Evolutionary conservation across 2,329 filamentous ascomycete species (phyloP), one percentile per base, ranked within the genome.

Genomic region (Byssothecium circinans): DNA sequence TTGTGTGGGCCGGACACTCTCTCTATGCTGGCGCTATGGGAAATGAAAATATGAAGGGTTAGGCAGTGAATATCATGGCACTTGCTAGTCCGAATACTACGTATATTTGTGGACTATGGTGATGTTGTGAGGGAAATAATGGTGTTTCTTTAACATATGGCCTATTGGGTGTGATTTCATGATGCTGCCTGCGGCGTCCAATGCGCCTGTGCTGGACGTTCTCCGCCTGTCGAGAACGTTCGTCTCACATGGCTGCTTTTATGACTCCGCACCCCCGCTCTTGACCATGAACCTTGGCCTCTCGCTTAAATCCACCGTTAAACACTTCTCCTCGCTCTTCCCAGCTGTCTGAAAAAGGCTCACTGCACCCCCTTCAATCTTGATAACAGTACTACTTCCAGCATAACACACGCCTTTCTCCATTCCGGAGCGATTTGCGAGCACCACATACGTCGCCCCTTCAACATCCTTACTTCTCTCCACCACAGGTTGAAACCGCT

Each of bases 321-420:
- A 69, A 1, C 90, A 70, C 2, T 82, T 81, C 58, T 88, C 84
- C 45, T 87, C 82, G 1, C 81, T 82, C n/a, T 88, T 84, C 0
- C 87, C 87, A 2, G 90, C 72, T 0, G 89, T 72, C 0, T 87
- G 87, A 44, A 86, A 89, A 0, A 91, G 78, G 40, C 72, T 83
- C 8, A 90, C 83, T 35, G 84, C 81, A 0, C 86, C 87, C 4
- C 75, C 69, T 8, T 81, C 75, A 23, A 92, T 81, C 3, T 84
- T 83, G 23, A 91, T 68, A 0, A 91, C 85, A 0, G 84, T 80
- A 50, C 85, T 90, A 0, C 86, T 90, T 0, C 89, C 89, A 0
- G 88, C 85, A 67, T 89, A 94, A 0, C 82, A 78, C 0, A 78
- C 84, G 0, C 83, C 78, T 4, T 76, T 81, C 57, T 92, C 89